These are phyloP conservation scores for Talaromyces sp. DNA, from an alignment of 2,329 filamentous ascomycete species.

Conservation along the genomic window DNA sequence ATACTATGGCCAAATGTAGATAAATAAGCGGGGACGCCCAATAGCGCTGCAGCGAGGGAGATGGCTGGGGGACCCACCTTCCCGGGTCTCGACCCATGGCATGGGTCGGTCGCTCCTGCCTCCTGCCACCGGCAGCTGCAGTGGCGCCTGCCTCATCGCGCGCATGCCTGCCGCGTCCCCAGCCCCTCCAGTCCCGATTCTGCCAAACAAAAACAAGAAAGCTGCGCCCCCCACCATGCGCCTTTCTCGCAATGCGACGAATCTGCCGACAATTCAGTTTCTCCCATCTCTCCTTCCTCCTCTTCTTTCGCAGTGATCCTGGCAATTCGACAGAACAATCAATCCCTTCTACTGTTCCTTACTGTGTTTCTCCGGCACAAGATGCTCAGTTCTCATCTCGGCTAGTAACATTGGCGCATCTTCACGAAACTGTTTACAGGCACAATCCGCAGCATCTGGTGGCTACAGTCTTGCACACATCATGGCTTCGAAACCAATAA, in stretches of 20 bases:
- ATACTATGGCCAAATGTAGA: not conserved
- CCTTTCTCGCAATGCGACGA: not conserved
- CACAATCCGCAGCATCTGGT: not conserved
- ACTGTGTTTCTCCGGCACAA: not conserved
- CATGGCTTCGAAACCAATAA: slow-evolving; percentile 39
- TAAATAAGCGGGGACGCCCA: not conserved
- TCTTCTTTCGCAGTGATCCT: not conserved
- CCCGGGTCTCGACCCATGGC: not conserved
- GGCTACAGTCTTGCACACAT: not conserved
- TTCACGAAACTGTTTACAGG: not conserved
- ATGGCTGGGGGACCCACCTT: not conserved
- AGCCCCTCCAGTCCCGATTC: slow-evolving; percentile 13
- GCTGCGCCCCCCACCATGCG: slow-evolving; percentile 1
- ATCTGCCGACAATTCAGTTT: not conserved
- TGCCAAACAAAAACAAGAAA: slow-evolving; percentile 13
- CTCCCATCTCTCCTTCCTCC: slow-evolving; percentile 3
- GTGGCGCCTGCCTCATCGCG: slow-evolving; percentile 4
- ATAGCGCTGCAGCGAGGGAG: not conserved
- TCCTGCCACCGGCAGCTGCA: not conserved
- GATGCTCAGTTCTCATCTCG: slow-evolving; percentile 1
- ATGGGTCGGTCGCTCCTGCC: not conserved
- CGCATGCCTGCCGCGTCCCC: slow-evolving; percentile 5
- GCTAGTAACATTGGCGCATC: not conserved
- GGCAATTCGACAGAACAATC: not conserved
- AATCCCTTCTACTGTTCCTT: not conserved